A percentile compares a stretch with the other conserved stretches of the same genome.
Evolutionary conservation across 768 basidiomycete species (phyloP).

Genomic region (Daedalea quercina): DNA sequence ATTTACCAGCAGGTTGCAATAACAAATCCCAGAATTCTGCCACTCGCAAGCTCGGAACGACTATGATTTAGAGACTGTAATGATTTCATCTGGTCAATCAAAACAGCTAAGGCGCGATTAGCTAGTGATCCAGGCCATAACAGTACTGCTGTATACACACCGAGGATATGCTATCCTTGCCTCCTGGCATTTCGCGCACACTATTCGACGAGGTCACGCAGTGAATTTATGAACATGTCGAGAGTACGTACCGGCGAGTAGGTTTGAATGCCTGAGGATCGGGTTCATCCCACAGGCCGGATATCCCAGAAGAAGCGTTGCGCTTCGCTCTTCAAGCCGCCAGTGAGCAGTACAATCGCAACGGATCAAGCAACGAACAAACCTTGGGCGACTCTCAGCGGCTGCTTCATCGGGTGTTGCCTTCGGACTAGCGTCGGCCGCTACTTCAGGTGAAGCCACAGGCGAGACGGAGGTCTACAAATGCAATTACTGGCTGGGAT

Average conservation of each 20-base stretch:
- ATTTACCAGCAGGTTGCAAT: too few relatives aligned
- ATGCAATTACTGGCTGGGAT: background rate
- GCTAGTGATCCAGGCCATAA: background rate
- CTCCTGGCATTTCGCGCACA: slow-evolving; percentile 64
- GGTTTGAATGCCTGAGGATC: slow-evolving; percentile 48
- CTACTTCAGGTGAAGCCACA: background rate
- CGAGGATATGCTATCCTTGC: slow-evolving; percentile 48
- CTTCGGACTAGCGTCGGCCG: background rate
- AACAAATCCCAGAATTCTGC: too few relatives aligned
- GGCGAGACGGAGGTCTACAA: background rate
- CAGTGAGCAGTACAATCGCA: background rate
- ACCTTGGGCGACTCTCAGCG: background rate
- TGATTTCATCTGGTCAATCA: background rate
- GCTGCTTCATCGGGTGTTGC: background rate
- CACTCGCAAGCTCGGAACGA: too few relatives aligned
- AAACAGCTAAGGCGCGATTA: background rate
- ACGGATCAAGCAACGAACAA: background rate
- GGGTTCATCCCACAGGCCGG: slow-evolving; percentile 28
- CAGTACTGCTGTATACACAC: slow-evolving; percentile 20
- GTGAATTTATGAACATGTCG: too few relatives aligned
- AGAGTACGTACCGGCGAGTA: slow-evolving; percentile 49
- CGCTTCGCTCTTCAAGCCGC: slow-evolving; percentile 32
- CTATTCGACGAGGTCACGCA: slow-evolving; percentile 24
- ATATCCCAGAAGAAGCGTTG: slow-evolving; percentile 39
- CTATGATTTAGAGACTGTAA: too few relatives aligned